These are phyloP conservation scores for Hyphodiscus hymeniophilus DNA, from an alignment of 495 filamentous ascomycete species.

Conservation along the genomic window DNA sequence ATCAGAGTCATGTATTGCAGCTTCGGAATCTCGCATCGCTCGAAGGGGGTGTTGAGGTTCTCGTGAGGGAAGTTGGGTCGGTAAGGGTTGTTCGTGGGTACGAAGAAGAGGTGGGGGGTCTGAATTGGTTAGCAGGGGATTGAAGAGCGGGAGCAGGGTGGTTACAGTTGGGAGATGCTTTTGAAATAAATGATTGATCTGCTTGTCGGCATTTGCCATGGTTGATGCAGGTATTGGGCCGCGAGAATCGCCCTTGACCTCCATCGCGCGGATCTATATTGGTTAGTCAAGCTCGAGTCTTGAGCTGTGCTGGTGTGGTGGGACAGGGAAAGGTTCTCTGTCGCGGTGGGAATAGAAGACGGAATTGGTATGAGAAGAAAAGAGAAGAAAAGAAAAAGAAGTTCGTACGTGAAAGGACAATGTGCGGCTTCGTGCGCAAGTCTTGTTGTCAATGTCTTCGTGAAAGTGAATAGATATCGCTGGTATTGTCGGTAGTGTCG, in stretches of 20 bases:
- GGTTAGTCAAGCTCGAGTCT: not conserved
- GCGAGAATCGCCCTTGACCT: slow-evolving; percentile 11
- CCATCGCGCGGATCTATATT: slow-evolving; percentile 12
- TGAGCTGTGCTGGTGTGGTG: not conserved
- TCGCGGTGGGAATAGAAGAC: not conserved
- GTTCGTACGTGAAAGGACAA: not conserved
- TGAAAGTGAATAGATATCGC: too few relatives aligned
- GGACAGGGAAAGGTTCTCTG: not conserved
- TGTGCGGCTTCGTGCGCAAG: not conserved
- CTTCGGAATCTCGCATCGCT: slow-evolving; percentile 14
- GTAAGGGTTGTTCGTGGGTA: slow-evolving; percentile 13
- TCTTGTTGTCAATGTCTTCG: not conserved
- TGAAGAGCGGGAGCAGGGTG: not conserved
- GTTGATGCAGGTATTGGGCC: not conserved
- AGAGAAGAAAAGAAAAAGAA: not conserved
- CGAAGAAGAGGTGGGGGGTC: slow-evolving; percentile 21
- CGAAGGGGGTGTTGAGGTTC: slow-evolving; percentile 17
- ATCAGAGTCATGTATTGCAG: slow-evolving; percentile 26
- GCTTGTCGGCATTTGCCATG: slow-evolving; percentile 8
- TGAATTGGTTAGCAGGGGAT: slow-evolving; percentile 6
- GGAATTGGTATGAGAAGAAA: not conserved
- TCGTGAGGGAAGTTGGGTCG: slow-evolving; percentile 12
- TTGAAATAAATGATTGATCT: slow-evolving; percentile 12
- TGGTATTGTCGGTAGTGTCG: too few relatives aligned
- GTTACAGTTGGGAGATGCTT: slow-evolving; percentile 18